phyloP scores from a whole-genome alignment of 2,329 filamentous ascomycete species.

The Calonectria multiphialidica region DNA sequence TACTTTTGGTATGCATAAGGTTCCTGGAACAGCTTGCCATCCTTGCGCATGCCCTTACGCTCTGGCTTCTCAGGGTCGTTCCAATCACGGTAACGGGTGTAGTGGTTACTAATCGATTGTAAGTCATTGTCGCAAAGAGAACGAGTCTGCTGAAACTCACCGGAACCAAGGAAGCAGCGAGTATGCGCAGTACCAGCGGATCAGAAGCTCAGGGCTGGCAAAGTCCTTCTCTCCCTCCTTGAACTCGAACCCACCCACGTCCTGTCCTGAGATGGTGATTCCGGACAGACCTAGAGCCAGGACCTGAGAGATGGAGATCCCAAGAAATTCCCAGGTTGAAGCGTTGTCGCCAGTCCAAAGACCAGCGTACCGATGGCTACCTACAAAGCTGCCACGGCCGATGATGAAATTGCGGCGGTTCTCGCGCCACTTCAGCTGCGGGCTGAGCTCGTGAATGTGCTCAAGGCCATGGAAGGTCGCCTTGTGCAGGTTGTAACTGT shows the following conservation, averaged over 20 bases:
- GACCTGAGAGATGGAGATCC: neutral
- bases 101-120: neutral
- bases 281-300: constrained; percentile 1
- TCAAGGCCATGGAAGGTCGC: constrained; percentile 12
- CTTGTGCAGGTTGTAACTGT: constrained; percentile 12
- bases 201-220: neutral
- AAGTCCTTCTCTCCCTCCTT: neutral
- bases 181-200: constrained; percentile 8
- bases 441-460: neutral
- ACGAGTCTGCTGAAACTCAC: neutral
- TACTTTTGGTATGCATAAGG: neutral
- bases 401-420: constrained; percentile 15
- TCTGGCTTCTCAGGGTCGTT: too few species aligned
- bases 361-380: constrained; percentile 11
- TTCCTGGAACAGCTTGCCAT: neutral
- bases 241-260: constrained; percentile 2
- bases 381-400: constrained; percentile 12
- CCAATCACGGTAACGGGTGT: neutral
- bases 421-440: constrained; percentile 9
- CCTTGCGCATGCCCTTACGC: neutral
- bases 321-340: constrained; percentile 13
- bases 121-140: neutral
- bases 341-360: constrained; percentile 16
- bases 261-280: constrained; percentile 1
- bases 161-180: constrained; percentile 14